Percentiles rank a stretch among this genome's conserved stretches.
phyloP scores from a whole-genome alignment of 2,329 filamentous ascomycete species.

The Alternaria novae-zelandiae region DNA sequence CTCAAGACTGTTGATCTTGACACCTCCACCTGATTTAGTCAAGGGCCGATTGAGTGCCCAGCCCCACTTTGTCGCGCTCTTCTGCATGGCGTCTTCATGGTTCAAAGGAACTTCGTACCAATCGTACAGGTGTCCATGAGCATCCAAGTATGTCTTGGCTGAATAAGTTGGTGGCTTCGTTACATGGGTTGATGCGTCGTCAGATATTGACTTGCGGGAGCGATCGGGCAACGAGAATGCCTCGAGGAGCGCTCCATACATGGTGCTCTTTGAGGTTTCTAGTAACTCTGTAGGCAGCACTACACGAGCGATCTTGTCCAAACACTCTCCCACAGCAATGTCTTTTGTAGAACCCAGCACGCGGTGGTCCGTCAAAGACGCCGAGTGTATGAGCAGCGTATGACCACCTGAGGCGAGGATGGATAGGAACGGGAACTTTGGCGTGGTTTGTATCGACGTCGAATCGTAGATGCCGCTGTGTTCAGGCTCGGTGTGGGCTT shows the following conservation, averaged over 20 bases:
- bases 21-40: constrained; percentile 52
- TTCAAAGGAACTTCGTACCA: constrained; percentile 65
- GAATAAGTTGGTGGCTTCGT: constrained; percentile 5
- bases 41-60: constrained; percentile 77
- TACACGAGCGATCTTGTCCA: constrained; percentile 84
- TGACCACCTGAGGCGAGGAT: constrained; percentile 92
- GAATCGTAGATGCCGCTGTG: not conserved
- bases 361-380: constrained; percentile 69
- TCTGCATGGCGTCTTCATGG: constrained; percentile 64
- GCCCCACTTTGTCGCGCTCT: constrained; percentile 57
- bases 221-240: constrained; percentile 72
- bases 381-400: constrained; percentile 81
- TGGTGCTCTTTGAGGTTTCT: constrained; percentile 64
- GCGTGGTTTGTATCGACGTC: constrained; percentile 38
- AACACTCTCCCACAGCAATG: constrained; percentile 84
- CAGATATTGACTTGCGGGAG: constrained; percentile 1
- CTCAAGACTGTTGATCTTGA: constrained; percentile 39
- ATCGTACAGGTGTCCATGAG: constrained; percentile 40
- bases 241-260: constrained; percentile 84
- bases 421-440: constrained; percentile 82
- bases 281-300: constrained; percentile 71
- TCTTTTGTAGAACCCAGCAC: constrained; percentile 77
- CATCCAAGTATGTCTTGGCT: constrained; percentile 28
- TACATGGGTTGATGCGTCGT: not conserved
- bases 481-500: constrained; percentile 19